Evolutionary conservation across 257 asterid species (phyloP).

Genomic region (Prunella vulgaris): DNA sequence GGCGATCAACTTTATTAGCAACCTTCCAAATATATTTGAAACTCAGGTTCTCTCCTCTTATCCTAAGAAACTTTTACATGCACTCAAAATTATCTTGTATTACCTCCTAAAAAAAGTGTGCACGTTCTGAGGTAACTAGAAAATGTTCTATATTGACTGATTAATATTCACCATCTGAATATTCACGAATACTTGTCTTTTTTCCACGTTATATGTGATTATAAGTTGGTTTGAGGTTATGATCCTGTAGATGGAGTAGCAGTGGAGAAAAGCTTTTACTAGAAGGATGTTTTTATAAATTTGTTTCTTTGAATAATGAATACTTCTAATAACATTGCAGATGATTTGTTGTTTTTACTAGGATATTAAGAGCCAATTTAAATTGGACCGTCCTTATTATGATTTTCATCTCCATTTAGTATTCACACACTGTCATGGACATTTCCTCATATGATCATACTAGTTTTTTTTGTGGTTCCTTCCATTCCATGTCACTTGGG

Average conservation of each 20-base stretch:
- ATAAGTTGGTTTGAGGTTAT: neutral
- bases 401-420: neutral
- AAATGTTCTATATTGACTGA: neutral
- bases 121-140: neutral
- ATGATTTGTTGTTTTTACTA: neutral
- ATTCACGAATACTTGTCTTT: neutral
- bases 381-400: neutral
- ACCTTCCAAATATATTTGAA: conserved; percentile 83
- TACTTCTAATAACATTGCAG: neutral
- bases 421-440: neutral
- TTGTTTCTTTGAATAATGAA: neutral
- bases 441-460: neutral
- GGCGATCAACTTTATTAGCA: conserved; percentile 77
- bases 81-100: neutral
- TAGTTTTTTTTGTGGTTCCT: neutral
- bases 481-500: conserved; percentile 67
- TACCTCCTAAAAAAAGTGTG: neutral
- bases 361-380: neutral
- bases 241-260: neutral
- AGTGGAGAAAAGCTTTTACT: neutral
- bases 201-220: neutral
- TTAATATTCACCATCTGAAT: neutral
- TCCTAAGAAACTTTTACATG: neutral
- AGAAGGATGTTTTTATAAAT: neutral
- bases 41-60: conserved; percentile 54